phyloP scores from a whole-genome alignment of 805 yeast genomes.

The Teunomyces pallodes region DNA sequence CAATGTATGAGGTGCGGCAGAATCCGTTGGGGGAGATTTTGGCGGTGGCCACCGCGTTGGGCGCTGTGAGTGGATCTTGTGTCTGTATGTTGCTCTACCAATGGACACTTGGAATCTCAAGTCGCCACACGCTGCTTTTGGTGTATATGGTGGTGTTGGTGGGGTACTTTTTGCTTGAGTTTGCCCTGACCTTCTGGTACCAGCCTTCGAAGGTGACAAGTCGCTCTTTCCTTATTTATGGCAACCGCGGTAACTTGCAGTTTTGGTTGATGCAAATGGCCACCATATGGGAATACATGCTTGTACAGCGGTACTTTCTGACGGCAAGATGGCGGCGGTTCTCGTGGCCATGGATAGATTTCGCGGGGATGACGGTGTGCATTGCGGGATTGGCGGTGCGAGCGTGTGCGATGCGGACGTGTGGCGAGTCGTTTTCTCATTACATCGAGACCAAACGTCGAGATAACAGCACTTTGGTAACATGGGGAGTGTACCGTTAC shows the following conservation, averaged over 20 bases:
- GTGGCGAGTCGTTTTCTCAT: conserved; percentile 38
- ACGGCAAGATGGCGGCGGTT: not conserved
- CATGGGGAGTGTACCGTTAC: conserved; percentile 29
- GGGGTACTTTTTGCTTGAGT: conserved; percentile 26
- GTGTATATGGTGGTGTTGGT: conserved; percentile 20
- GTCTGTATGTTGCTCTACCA: not conserved
- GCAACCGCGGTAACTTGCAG: conserved; percentile 32
- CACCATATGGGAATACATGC: conserved; percentile 21
- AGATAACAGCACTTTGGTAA: conserved; percentile 19
- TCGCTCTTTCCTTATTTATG: conserved; percentile 32
- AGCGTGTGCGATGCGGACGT: conserved; percentile 27
- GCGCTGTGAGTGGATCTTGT: conserved; percentile 13
- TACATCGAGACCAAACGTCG: conserved; percentile 20
- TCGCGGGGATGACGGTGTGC: conserved; percentile 15
- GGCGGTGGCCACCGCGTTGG: conserved; percentile 17
- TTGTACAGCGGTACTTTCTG: conserved; percentile 1
- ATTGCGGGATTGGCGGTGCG: conserved; percentile 26
- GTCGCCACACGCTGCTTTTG: not conserved
- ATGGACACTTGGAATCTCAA: not conserved
- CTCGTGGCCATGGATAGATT: not conserved
- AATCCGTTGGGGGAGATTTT: conserved; percentile 21
- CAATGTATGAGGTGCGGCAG: conserved; percentile 12
- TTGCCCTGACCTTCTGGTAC: conserved; percentile 21
- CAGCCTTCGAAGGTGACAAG: conserved; percentile 24
- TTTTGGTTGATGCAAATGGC: conserved; percentile 28